phyloP scores from a whole-genome alignment of 805 yeast species.

The Cephaloascus albidus region DNA sequence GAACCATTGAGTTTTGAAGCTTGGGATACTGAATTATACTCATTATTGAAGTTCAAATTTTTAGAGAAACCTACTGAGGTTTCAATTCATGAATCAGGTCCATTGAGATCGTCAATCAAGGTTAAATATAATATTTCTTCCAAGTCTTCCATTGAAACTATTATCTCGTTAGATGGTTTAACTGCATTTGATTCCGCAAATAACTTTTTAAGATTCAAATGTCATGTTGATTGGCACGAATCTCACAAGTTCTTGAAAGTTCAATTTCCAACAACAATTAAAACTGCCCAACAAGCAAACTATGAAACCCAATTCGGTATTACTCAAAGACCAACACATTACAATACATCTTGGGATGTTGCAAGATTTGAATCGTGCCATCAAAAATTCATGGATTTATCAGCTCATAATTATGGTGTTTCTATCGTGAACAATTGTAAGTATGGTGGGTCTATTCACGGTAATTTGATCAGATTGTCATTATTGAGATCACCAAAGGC shows the following conservation, averaged over 20 bases:
- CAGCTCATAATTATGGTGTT: conserved; percentile 83
- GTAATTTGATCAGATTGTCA: conserved; percentile 83
- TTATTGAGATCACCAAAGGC: conserved; percentile 85
- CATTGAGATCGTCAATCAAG: conserved; percentile 53
- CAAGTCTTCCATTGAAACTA: conserved; percentile 50
- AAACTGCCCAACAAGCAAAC: conserved; percentile 58
- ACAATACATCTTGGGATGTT: conserved; percentile 90
- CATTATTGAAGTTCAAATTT: conserved; percentile 61
- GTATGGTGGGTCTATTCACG: conserved; percentile 90
- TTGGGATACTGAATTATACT: conserved; percentile 94
- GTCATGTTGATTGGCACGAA: conserved; percentile 76
- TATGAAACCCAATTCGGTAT: conserved; percentile 94
- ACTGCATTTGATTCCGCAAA: conserved; percentile 42
- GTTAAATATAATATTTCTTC: conserved; percentile 53
- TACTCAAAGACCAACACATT: conserved; percentile 89
- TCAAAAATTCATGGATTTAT: conserved; percentile 88
- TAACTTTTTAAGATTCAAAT: conserved; percentile 26
- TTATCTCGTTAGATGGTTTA: conserved; percentile 60
- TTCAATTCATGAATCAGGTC: conserved; percentile 35
- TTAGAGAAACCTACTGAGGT: conserved; percentile 30
- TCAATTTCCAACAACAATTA: conserved; percentile 85
- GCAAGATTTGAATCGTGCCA: conserved; percentile 95
- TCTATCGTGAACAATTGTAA: conserved; percentile 75
- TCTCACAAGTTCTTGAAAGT: conserved; percentile 83
- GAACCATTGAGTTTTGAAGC: conserved; percentile 90